Conservation (phyloP, 352 stramenopile species). For the Phytophthora fragariaefolia region DNA sequence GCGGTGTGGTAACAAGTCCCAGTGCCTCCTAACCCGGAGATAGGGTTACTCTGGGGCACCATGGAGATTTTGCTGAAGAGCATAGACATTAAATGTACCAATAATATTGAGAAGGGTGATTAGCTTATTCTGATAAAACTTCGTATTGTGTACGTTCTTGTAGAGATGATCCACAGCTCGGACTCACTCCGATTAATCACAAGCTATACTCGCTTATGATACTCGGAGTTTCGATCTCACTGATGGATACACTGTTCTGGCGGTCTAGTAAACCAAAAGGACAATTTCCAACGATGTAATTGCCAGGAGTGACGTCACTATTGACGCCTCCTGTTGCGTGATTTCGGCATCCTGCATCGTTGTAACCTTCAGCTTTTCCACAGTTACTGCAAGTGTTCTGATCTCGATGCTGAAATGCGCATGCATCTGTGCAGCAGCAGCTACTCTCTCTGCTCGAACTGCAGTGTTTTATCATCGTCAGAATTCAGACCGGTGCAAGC, state of each 20-base stretch:
- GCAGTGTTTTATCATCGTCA: background rate
- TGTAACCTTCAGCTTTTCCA: slow-evolving; percentile 3
- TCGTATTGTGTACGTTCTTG: slow-evolving; percentile 26
- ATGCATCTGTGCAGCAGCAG: background rate
- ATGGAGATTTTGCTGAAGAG: background rate
- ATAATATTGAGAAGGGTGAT: slow-evolving; percentile 6
- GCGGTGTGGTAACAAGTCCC: slow-evolving; percentile 21
- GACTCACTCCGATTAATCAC: slow-evolving; percentile 11
- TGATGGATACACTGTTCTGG: background rate
- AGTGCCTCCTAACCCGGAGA: slow-evolving; percentile 22
- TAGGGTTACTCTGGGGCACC: background rate
- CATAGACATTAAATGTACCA: slow-evolving; percentile 6
- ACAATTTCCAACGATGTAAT: slow-evolving; percentile 8
- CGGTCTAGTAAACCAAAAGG: slow-evolving; percentile 1
- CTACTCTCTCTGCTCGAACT: background rate
- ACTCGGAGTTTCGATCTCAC: background rate
- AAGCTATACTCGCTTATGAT: slow-evolving; percentile 12
- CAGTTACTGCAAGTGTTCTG: background rate
- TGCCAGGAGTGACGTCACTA: background rate
- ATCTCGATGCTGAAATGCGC: slow-evolving; percentile 1
- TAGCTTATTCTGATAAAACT: slow-evolving; percentile 10
- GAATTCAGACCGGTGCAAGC: no score
- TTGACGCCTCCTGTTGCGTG: background rate
- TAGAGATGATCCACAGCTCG: slow-evolving; percentile 11
- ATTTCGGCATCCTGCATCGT: slow-evolving; percentile 11